Evolutionary conservation across 1,284 basidiomycete species (phyloP).

Genomic region (Ganoderma lucidum): DNA sequence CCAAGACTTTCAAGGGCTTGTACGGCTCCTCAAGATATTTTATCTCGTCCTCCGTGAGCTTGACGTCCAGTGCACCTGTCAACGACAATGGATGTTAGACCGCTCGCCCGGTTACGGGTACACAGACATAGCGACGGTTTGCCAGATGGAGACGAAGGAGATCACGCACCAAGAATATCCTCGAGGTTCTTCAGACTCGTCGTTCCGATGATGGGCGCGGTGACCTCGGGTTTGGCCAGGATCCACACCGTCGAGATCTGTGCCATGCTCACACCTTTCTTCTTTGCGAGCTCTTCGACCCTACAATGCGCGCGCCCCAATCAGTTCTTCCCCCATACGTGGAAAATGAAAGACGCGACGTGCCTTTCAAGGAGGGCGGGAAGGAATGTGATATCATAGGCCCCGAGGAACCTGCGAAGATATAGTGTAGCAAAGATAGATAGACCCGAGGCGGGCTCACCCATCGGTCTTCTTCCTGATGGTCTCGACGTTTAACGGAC

Average conservation of each 20-base stretch:
- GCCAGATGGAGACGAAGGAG: neutral
- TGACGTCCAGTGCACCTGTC: slow-evolving; percentile 38
- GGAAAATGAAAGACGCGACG: neutral
- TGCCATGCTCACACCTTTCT: slow-evolving; percentile 41
- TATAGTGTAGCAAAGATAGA: neutral
- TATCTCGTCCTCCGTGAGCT: slow-evolving; percentile 32
- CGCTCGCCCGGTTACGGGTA: neutral
- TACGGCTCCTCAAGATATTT: slow-evolving; percentile 35
- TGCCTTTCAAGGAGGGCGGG: neutral
- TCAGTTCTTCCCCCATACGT: neutral
- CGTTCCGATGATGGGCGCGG: slow-evolving; percentile 63
- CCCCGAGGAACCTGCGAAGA: neutral
- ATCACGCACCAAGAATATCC: slow-evolving; percentile 53
- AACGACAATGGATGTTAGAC: too few relatives aligned
- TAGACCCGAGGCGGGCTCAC: neutral
- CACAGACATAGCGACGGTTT: neutral
- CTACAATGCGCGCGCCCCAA: slow-evolving; percentile 17
- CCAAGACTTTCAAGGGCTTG: slow-evolving; percentile 28
- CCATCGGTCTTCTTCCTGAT: slow-evolving; percentile 37
- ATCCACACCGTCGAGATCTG: slow-evolving; percentile 33
- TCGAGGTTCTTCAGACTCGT: slow-evolving; percentile 58
- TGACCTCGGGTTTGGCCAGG: slow-evolving; percentile 43
- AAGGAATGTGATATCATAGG: neutral
- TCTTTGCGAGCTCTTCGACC: slow-evolving; percentile 53
- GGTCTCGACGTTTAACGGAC: slow-evolving; percentile 40